A percentile compares a stretch with the other conserved stretches of the same genome.
phyloP scores from a whole-genome alignment of 1,139 yeast genomes.

The Suhomyces anneliseae region DNA sequence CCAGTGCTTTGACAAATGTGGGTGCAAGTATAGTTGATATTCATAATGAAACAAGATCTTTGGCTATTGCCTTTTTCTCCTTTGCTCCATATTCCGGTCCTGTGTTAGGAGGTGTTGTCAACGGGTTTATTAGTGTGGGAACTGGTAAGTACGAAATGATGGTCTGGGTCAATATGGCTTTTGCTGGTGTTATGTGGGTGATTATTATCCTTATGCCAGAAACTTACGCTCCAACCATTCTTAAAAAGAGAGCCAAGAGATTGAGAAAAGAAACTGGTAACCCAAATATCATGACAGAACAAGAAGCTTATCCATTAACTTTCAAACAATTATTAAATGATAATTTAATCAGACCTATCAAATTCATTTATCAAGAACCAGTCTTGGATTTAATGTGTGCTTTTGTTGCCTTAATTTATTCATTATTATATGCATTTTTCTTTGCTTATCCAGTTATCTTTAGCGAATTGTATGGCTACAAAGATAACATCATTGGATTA shows the following conservation, averaged over 20 bases:
- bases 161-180: constrained; percentile 90
- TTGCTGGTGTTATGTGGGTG: constrained; percentile 83
- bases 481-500: constrained; percentile 72
- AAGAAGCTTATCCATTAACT: constrained; percentile 74
- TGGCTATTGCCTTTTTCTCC: constrained; percentile 87
- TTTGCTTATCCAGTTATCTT: constrained; percentile 84
- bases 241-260: constrained; percentile 67
- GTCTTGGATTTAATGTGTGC: constrained; percentile 79
- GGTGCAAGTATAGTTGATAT: constrained; percentile 92
- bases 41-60: constrained; percentile 77
- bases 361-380: constrained; percentile 75
- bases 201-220: constrained; percentile 68
- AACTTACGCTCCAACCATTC: constrained; percentile 86
- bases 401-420: constrained; percentile 84
- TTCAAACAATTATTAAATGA: constrained; percentile 63
- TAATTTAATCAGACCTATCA: constrained; percentile 72
- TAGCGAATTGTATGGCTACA: constrained; percentile 60
- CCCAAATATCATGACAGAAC: constrained; percentile 84
- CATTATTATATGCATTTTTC: constrained; percentile 86
- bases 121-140: constrained; percentile 78
- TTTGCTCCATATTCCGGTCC: constrained; percentile 95
- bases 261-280: constrained; percentile 81
- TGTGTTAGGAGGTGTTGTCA: constrained; percentile 84
- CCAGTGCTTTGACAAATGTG: constrained; percentile 81
- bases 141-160: constrained; percentile 67